These are phyloP conservation scores for Strobilomyces dryophilus DNA, from an alignment of 768 basidiomycete genomes.

Conservation along the genomic window DNA sequence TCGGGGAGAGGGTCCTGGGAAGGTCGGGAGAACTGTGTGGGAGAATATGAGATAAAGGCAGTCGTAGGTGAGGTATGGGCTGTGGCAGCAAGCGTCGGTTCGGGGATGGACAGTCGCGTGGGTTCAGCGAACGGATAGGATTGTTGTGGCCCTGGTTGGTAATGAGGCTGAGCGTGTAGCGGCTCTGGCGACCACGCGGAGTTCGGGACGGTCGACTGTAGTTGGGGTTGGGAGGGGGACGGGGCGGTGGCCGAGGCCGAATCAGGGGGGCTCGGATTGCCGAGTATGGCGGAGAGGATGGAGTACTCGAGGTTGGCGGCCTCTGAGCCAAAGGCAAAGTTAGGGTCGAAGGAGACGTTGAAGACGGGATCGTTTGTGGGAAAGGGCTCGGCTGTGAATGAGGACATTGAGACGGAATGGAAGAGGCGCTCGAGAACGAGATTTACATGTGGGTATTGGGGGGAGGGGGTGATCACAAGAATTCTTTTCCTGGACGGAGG, in stretches of 20 bases:
- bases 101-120: conserved; percentile 30
- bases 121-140: conserved; percentile 25
- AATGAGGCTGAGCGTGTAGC: conserved; percentile 31
- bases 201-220: conserved; percentile 24
- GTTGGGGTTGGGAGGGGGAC: conserved; percentile 27
- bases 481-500: conserved; percentile 23
- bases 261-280: conserved; percentile 57
- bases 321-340: conserved; percentile 74
- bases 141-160: conserved; percentile 18
- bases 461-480: conserved; percentile 26
- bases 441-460: conserved; percentile 31
- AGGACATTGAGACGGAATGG: conserved; percentile 10
- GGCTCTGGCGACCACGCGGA: conserved; percentile 38
- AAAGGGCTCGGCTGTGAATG: conserved; percentile 45
- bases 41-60: conserved; percentile 30
- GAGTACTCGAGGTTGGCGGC: conserved; percentile 94
- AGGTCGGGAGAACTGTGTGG: conserved; percentile 30
- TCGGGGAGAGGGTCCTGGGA: conserved; percentile 35
- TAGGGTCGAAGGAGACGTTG: conserved; percentile 56
- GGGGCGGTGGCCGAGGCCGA: conserved; percentile 24
- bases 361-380: conserved; percentile 56
- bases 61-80: conserved; percentile 27
- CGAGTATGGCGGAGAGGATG: conserved; percentile 88
- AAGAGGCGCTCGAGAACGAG: background rate
- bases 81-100: conserved; percentile 28